Conservation (phyloP, 768 basidiomycete species). For the Podaxis rugospora region DNA sequence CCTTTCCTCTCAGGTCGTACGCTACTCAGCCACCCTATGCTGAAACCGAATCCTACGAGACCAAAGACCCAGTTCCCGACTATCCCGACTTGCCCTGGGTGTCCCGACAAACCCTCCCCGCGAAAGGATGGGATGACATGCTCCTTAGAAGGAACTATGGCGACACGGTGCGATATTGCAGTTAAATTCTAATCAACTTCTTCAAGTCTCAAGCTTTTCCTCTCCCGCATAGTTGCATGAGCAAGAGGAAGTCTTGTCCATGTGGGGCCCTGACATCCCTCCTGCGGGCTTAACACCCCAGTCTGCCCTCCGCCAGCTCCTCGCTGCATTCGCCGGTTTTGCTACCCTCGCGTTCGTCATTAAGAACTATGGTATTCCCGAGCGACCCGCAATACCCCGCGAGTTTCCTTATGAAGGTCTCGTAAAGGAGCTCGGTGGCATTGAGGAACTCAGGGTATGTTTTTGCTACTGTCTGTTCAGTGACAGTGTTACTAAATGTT, state of each 20-base stretch:
- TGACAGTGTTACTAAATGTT: not conserved
- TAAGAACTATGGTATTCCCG: conserved; percentile 52
- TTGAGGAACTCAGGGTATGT: conserved; percentile 74
- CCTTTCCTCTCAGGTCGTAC: conserved; percentile 23
- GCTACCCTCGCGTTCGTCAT: conserved; percentile 56
- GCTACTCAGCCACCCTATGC: conserved; percentile 23
- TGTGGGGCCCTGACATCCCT: conserved; percentile 85
- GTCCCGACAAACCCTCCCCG: conserved; percentile 58
- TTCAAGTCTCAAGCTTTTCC: not conserved
- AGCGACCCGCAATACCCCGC: conserved; percentile 62
- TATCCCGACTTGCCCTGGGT: conserved; percentile 71
- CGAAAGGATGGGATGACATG: conserved; percentile 71
- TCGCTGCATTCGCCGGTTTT: conserved; percentile 58
- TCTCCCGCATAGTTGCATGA: conserved; percentile 61
- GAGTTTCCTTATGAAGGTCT: conserved; percentile 77
- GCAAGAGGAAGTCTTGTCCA: conserved; percentile 73
- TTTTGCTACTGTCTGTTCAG: not conserved
- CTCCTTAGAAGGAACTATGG: conserved; percentile 79
- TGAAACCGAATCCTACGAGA: not conserved
- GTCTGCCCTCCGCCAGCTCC: conserved; percentile 59
- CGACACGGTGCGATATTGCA: conserved; percentile 49
- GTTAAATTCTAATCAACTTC: not conserved
- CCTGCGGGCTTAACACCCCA: conserved; percentile 45
- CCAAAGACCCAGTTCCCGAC: conserved; percentile 57
- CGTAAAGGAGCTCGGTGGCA: conserved; percentile 71